Conservation (phyloP, 2,329 filamentous ascomycete species). For the Monilinia laxa region DNA sequence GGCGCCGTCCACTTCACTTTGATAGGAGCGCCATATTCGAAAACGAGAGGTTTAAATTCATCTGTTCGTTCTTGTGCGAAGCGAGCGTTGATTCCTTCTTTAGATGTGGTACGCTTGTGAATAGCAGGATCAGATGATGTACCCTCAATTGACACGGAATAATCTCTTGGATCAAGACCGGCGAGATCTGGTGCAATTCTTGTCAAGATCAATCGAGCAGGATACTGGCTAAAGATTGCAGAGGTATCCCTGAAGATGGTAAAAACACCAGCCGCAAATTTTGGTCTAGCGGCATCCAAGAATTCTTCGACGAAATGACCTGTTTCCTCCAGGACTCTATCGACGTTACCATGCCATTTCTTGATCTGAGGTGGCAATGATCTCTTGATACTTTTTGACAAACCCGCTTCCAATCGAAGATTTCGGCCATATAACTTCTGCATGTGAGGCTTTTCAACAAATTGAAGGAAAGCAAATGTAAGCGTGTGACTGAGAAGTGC, state of each 20-base stretch:
- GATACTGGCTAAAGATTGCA: slow-evolving; percentile 84
- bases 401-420: slow-evolving; percentile 80
- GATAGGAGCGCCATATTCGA: slow-evolving; percentile 89
- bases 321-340: slow-evolving; percentile 82
- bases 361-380: slow-evolving; percentile 81
- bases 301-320: slow-evolving; percentile 90
- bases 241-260: slow-evolving; percentile 86
- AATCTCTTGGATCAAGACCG: slow-evolving; percentile 75
- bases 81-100: slow-evolving; percentile 70
- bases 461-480: slow-evolving; percentile 83
- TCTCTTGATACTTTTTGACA: slow-evolving; percentile 87
- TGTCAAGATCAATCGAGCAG: slow-evolving; percentile 80
- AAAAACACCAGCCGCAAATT: slow-evolving; percentile 80
- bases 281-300: slow-evolving; percentile 79
- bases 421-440: slow-evolving; percentile 90
- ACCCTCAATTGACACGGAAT: slow-evolving; percentile 73
- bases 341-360: slow-evolving; percentile 81
- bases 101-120: slow-evolving; percentile 63
- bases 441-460: slow-evolving; percentile 96
- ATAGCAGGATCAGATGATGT: slow-evolving; percentile 52
- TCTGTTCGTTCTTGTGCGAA: slow-evolving; percentile 60
- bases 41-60: slow-evolving; percentile 70
- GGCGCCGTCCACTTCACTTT: slow-evolving; percentile 89
- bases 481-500: slow-evolving; percentile 83
- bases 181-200: slow-evolving; percentile 76